These are phyloP conservation scores for Triglochin maritima DNA, from an alignment of 106 monocot species.

Conservation along the genomic window DNA sequence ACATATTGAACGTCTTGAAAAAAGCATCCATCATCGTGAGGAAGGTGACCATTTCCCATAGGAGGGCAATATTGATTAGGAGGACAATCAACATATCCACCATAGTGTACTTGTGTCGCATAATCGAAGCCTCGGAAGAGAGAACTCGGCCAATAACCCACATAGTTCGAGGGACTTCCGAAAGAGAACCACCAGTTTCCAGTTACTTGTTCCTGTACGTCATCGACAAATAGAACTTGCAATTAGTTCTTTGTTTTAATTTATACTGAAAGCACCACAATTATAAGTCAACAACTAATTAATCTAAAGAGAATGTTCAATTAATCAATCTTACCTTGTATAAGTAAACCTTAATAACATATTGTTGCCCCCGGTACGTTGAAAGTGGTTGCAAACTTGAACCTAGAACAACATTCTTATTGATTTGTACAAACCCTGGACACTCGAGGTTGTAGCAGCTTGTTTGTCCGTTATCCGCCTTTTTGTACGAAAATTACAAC, in stretches of 20 bases:
- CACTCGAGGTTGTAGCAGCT: background rate
- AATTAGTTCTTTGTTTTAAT: background rate
- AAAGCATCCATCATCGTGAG: background rate
- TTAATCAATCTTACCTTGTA: background rate
- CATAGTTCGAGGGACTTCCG: background rate
- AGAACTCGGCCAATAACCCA: constrained; percentile 1
- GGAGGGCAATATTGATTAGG: background rate
- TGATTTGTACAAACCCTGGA: background rate
- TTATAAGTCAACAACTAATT: background rate
- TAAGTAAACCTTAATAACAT: background rate
- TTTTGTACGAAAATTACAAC: too few species aligned
- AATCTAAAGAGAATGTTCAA: background rate
- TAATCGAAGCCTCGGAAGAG: background rate
- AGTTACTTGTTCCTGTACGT: background rate
- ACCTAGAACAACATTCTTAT: background rate
- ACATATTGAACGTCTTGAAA: background rate
- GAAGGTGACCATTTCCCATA: background rate
- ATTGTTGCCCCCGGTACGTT: background rate
- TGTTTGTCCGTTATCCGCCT: too few species aligned
- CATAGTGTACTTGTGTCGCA: background rate
- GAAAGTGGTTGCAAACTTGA: background rate
- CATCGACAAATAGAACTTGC: background rate
- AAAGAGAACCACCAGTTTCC: constrained; percentile 6
- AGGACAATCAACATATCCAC: background rate
- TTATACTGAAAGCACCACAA: background rate